Percentiles rank a stretch among this genome's conserved stretches.
These are phyloP conservation scores for Zychaea mexicana DNA, from an alignment of 371 early-diverging fungal genomes.

Conservation along the genomic window DNA sequence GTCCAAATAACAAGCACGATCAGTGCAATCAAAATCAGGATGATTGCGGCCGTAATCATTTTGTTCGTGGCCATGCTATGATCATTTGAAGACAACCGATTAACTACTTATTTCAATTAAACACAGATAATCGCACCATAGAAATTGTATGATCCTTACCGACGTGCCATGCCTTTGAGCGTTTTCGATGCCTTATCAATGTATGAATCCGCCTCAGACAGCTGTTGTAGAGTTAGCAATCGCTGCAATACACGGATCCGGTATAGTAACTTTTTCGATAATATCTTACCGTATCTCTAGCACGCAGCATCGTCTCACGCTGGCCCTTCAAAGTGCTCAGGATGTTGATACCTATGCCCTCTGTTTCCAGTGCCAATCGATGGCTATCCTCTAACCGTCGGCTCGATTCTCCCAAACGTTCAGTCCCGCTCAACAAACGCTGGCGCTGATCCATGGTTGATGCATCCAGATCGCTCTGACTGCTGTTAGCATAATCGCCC, in stretches of 20 bases:
- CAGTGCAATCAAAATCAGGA: conserved; percentile 77
- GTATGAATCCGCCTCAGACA: conserved; percentile 86
- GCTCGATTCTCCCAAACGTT: conserved; percentile 78
- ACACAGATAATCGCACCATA: not conserved
- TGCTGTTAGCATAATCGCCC: conserved; percentile 45
- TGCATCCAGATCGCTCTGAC: conserved; percentile 60
- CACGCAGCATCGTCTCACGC: conserved; percentile 88
- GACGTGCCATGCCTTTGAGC: conserved; percentile 88
- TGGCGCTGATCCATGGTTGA: conserved; percentile 84
- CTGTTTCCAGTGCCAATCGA: conserved; percentile 90
- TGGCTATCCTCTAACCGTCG: conserved; percentile 87
- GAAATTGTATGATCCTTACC: conserved; percentile 55
- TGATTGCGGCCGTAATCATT: conserved; percentile 85
- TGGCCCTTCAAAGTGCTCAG: conserved; percentile 83
- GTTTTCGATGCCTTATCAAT: conserved; percentile 89
- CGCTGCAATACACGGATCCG: not conserved
- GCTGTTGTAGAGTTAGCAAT: conserved; percentile 32
- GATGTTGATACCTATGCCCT: conserved; percentile 84
- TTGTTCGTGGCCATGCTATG: conserved; percentile 88
- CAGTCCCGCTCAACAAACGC: conserved; percentile 82
- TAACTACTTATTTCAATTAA: not conserved
- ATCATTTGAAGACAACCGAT: not conserved
- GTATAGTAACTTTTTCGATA: not conserved
- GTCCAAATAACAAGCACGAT: conserved; percentile 84
- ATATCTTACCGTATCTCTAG: conserved; percentile 79